Percentiles rank a stretch among this genome's conserved stretches.
Conservation (phyloP, 768 basidiomycete species). For the Butyriboletus loyo region DNA sequence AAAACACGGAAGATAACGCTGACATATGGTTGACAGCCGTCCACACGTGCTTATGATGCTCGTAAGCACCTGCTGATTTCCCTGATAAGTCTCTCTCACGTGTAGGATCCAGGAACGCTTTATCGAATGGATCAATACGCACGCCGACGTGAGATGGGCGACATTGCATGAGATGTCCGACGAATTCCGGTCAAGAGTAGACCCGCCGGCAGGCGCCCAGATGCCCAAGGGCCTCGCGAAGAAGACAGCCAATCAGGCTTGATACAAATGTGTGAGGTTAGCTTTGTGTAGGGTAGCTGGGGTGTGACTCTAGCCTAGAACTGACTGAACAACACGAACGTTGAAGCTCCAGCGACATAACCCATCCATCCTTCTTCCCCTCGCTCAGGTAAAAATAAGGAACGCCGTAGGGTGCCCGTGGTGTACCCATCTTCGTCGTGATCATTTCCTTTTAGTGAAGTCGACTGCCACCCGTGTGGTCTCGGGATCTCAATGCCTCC, state of each 20-base stretch:
- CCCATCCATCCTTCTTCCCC: neutral
- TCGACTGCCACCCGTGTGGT: neutral
- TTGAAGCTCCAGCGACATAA: neutral
- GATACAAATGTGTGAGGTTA: neutral
- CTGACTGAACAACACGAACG: neutral
- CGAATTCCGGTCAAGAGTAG: conserved; percentile 54
- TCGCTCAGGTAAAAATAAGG: neutral
- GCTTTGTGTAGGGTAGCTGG: conserved; percentile 6
- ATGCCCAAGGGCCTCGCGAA: conserved; percentile 50
- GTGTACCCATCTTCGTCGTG: neutral
- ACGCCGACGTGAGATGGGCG: conserved; percentile 68
- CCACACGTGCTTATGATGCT: conserved; percentile 76
- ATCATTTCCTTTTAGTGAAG: neutral
- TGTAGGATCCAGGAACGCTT: conserved; percentile 52
- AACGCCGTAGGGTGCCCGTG: conserved; percentile 5
- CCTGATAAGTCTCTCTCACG: neutral
- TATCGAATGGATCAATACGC: conserved; percentile 72
- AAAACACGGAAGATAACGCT: neutral
- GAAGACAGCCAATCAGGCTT: neutral
- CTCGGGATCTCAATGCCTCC: conserved; percentile 1
- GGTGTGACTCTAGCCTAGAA: neutral
- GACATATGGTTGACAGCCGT: conserved; percentile 35
- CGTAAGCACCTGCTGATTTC: conserved; percentile 30
- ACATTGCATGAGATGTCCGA: conserved; percentile 65
- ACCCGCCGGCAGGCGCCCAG: conserved; percentile 45